These are phyloP conservation scores for Boletellus sp. DNA, from an alignment of 768 basidiomycete species.

Conservation along the genomic window DNA sequence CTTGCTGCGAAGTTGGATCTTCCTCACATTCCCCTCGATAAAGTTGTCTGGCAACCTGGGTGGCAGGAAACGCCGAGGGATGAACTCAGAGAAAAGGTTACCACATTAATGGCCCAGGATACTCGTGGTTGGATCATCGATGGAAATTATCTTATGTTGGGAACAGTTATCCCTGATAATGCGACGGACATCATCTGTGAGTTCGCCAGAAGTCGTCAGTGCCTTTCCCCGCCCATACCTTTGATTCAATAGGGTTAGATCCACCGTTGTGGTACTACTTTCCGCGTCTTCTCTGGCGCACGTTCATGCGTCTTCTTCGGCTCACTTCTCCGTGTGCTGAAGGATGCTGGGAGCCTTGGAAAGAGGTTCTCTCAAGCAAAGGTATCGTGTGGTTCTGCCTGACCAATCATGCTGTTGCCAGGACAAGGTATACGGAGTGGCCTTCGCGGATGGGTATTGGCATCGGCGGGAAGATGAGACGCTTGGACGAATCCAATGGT, in stretches of 20 bases:
- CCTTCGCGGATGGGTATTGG: slow-evolving; percentile 18
- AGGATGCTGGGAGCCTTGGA: slow-evolving; percentile 44
- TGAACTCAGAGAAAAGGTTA: slow-evolving; percentile 22
- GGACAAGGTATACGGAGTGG: slow-evolving; percentile 17
- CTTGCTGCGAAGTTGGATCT: slow-evolving; percentile 44
- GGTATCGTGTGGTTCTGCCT: slow-evolving; percentile 52
- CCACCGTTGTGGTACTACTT: slow-evolving; percentile 60
- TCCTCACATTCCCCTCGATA: slow-evolving; percentile 47
- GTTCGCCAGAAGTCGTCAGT: slow-evolving; percentile 13
- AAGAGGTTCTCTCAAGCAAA: slow-evolving; percentile 43
- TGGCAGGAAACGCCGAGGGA: slow-evolving; percentile 36
- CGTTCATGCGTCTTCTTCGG: slow-evolving; percentile 43
- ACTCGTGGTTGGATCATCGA: slow-evolving; percentile 51
- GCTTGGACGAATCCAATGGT: slow-evolving; percentile 49
- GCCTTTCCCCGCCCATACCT: neutral
- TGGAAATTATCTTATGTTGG: slow-evolving; percentile 40
- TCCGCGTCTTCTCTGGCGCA: slow-evolving; percentile 53
- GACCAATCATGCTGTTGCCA: slow-evolving; percentile 34
- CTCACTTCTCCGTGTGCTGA: slow-evolving; percentile 40
- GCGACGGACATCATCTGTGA: slow-evolving; percentile 55
- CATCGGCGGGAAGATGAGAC: slow-evolving; percentile 40
- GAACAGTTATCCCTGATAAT: slow-evolving; percentile 32
- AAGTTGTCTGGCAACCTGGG: slow-evolving; percentile 46
- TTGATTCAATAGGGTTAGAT: slow-evolving; percentile 52
- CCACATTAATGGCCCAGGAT: slow-evolving; percentile 27